Evolutionary conservation across 2,329 filamentous ascomycete genomes (phyloP), one percentile per base, ranked within the genome.

Genomic region (Neoscytalidium dimidiatum): DNA sequence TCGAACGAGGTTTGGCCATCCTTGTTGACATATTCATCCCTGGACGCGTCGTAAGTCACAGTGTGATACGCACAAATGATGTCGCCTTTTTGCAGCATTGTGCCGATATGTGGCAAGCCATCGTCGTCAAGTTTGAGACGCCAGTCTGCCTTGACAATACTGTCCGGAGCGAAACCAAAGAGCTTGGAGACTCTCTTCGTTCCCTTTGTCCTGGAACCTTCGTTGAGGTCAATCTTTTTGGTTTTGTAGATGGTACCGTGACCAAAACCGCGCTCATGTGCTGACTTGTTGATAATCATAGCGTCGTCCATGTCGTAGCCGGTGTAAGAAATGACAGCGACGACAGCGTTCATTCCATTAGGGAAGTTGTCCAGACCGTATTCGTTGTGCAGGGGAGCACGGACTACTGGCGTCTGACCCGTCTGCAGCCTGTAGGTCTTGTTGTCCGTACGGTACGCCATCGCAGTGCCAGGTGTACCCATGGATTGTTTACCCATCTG

Each of bases 291-390:
- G 75, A 99, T 84, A 75, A 99, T 98, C 94, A 98, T 98, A 76
- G 95, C 95, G 81, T 99, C 95, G 84, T 99, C 95, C 95, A 99
- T 99, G 84, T 99, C 95, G 80, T 98, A 99, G 60, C 94, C 95
- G 1, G 94, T 98, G 78, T 99, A 99, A 0, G 94, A 97, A 68
- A 99, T 97, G 77, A 99, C 96, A 66, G 95, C 95, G 66, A 99
- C 95, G 43, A 98, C 89, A 8, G 93, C 92, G 73, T 99, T 99
- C 73, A 88, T 94, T 29, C 95, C 95, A 75, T 98, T 97, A 63
- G 95, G 95, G 78, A 97, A 99, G 79, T 98, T 98, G 81, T 99
- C 95, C 67, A 98, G 89, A 21, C 94, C 95, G 74, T 99, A 99
- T 21, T 92, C 90, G 73, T 97, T 98, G 81, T 99, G 94, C 49